phyloP scores from a whole-genome alignment of 495 filamentous ascomycete species.

The Apiosordaria backusii region DNA sequence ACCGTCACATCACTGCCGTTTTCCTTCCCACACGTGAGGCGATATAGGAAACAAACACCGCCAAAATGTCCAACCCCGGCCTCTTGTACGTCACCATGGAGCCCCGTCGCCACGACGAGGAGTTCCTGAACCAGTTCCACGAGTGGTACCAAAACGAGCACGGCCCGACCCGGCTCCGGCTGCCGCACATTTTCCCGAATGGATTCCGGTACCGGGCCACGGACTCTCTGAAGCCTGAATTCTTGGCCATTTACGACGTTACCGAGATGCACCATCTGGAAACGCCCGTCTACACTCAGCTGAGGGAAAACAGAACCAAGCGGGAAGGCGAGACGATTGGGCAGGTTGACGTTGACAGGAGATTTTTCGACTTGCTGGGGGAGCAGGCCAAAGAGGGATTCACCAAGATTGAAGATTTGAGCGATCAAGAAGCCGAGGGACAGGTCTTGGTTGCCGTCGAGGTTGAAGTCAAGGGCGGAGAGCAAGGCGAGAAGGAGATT shows the following conservation, averaged over 20 bases:
- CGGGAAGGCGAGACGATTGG: slow-evolving; percentile 73
- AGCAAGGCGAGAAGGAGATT: slow-evolving; percentile 53
- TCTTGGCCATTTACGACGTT: slow-evolving; percentile 77
- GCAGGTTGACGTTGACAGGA: slow-evolving; percentile 67
- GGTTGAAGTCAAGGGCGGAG: slow-evolving; percentile 51
- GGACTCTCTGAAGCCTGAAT: slow-evolving; percentile 60
- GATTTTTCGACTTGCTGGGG: slow-evolving; percentile 61
- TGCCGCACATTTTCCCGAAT: slow-evolving; percentile 65
- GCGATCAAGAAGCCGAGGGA: slow-evolving; percentile 56
- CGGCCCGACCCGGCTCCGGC: slow-evolving; percentile 68
- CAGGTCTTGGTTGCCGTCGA: slow-evolving; percentile 61
- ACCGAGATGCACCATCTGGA: slow-evolving; percentile 66
- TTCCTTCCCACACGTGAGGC: too few species aligned
- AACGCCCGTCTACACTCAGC: slow-evolving; percentile 61
- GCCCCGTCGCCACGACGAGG: slow-evolving; percentile 47
- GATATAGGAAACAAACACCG: background rate
- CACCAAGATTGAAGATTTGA: slow-evolving; percentile 54
- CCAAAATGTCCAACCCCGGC: slow-evolving; percentile 34
- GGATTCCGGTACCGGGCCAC: slow-evolving; percentile 72
- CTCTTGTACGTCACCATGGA: slow-evolving; percentile 80
- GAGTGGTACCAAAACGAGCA: slow-evolving; percentile 93
- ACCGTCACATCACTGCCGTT: background rate
- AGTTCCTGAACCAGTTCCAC: slow-evolving; percentile 66
- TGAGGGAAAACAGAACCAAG: slow-evolving; percentile 66
- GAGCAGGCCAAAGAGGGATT: slow-evolving; percentile 52